Evolutionary conservation across 306 rosid species (phyloP).

Genomic region (Alnus rubra): DNA sequence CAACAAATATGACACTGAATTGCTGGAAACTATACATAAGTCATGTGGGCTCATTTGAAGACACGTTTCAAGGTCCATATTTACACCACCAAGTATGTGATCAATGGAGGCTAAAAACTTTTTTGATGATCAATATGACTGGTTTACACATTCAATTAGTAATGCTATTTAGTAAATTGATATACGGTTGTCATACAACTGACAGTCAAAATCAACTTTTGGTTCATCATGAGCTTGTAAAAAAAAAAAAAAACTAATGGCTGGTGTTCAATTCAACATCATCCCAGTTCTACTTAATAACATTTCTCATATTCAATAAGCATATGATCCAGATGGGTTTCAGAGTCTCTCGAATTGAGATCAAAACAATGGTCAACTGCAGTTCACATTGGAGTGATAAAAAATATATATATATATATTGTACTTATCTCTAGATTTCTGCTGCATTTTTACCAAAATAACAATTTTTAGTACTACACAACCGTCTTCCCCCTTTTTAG

Average conservation of each 20-base stretch:
- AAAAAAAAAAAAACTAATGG: too few relatives aligned
- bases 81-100: neutral
- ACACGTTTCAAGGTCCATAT: neutral
- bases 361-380: neutral
- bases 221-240: too few relatives aligned
- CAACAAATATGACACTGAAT: neutral
- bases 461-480: neutral
- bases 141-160: neutral
- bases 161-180: too few relatives aligned
- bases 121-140: neutral
- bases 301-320: neutral
- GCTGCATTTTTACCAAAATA: neutral
- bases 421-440: neutral
- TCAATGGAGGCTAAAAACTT: neutral
- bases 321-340: neutral
- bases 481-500: too few relatives aligned
- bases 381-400: too few relatives aligned
- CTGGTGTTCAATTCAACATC: too few relatives aligned
- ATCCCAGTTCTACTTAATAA: too few relatives aligned
- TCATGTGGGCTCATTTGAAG: neutral
- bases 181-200: too few relatives aligned
- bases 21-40: neutral
- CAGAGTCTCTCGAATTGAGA: too few relatives aligned
- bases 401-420: too few relatives aligned
- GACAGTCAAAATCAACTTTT: too few relatives aligned